Evolutionary conservation across 768 basidiomycete species (phyloP).

Genomic region (Megacollybia marginata): DNA sequence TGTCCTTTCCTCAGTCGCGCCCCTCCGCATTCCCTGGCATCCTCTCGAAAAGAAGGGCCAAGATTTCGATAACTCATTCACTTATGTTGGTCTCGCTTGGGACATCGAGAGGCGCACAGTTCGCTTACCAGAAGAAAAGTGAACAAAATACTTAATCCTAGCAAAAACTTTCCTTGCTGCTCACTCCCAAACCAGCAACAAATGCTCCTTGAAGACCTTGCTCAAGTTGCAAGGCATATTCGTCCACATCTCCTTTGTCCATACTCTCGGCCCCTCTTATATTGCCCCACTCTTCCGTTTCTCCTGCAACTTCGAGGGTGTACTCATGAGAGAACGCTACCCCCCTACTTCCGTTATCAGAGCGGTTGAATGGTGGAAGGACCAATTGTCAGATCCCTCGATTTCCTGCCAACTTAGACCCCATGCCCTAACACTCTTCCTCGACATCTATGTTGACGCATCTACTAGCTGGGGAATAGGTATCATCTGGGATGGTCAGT

Average conservation of each 20-base stretch:
- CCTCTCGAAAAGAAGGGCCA: slow-evolving; percentile 14
- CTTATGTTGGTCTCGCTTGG: slow-evolving; percentile 24
- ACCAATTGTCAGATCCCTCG: neutral
- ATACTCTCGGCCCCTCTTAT: slow-evolving; percentile 19
- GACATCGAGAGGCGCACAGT: slow-evolving; percentile 15
- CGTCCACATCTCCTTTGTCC: too few relatives aligned
- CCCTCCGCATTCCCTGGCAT: neutral
- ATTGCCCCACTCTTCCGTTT: slow-evolving; percentile 20
- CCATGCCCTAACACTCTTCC: slow-evolving; percentile 1
- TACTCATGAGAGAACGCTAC: slow-evolving; percentile 16
- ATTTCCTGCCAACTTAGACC: slow-evolving; percentile 9
- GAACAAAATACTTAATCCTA: slow-evolving; percentile 13
- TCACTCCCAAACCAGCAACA: too few relatives aligned
- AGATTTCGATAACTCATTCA: slow-evolving; percentile 11
- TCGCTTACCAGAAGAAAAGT: slow-evolving; percentile 18
- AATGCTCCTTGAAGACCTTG: too few relatives aligned
- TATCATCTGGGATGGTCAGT: slow-evolving; percentile 15
- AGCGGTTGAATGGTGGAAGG: slow-evolving; percentile 28
- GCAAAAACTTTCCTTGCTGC: slow-evolving; percentile 7
- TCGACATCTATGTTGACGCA: slow-evolving; percentile 26
- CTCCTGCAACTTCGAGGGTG: too few relatives aligned
- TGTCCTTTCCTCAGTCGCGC: neutral
- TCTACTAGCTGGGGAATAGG: slow-evolving; percentile 35
- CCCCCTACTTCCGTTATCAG: slow-evolving; percentile 11
- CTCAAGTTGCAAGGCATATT: too few relatives aligned